Conservation (phyloP, 495 filamentous ascomycete species). For the Polyplosphaeria fusca region DNA sequence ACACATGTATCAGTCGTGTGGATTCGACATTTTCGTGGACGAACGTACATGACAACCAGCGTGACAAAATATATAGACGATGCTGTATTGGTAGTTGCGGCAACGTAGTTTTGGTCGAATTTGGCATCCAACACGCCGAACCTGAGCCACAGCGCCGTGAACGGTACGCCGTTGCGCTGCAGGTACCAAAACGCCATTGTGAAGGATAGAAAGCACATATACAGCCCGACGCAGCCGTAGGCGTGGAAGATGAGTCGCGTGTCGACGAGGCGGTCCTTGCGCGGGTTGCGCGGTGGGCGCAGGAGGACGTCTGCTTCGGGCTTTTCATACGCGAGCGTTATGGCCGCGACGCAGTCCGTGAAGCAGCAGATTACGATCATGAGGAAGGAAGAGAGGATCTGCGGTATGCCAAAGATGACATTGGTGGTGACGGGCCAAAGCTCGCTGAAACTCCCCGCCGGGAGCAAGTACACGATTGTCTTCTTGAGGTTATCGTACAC, state of each 20-base stretch:
- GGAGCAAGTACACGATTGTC: slow-evolving; percentile 54
- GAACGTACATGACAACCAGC: slow-evolving; percentile 61
- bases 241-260: slow-evolving; percentile 61
- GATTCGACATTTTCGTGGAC: not conserved
- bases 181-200: slow-evolving; percentile 67
- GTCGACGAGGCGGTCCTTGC: slow-evolving; percentile 62
- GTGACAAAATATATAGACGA: slow-evolving; percentile 70
- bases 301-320: slow-evolving; percentile 67
- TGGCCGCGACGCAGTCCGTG: slow-evolving; percentile 64
- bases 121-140: slow-evolving; percentile 47
- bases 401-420: slow-evolving; percentile 65
- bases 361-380: slow-evolving; percentile 63
- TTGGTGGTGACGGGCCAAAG: slow-evolving; percentile 69
- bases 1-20: slow-evolving; percentile 12
- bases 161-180: slow-evolving; percentile 56
- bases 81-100: slow-evolving; percentile 52
- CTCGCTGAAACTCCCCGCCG: slow-evolving; percentile 65
- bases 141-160: slow-evolving; percentile 56
- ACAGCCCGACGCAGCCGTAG: slow-evolving; percentile 61
- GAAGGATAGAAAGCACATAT: slow-evolving; percentile 59
- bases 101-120: slow-evolving; percentile 38
- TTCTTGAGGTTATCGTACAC: slow-evolving; percentile 61
- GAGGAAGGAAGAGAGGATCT: slow-evolving; percentile 62
- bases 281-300: slow-evolving; percentile 57
- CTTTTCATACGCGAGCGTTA: slow-evolving; percentile 65